phyloP scores from a whole-genome alignment of 108 stramenopile species.

The Mediolabrus comicus region DNA sequence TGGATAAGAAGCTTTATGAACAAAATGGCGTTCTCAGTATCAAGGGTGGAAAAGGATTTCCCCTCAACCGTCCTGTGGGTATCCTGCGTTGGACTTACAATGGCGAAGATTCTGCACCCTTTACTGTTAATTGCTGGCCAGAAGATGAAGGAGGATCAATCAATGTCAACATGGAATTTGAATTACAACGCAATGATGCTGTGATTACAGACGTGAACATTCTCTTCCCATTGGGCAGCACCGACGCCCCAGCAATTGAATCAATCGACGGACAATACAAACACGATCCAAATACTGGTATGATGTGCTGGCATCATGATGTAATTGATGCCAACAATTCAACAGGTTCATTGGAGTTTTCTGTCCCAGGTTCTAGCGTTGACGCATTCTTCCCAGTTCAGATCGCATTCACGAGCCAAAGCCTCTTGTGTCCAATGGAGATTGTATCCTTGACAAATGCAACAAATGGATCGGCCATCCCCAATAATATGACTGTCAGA shows the following conservation, averaged over 20 bases:
- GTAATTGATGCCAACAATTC: conserved; percentile 84
- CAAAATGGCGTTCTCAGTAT: conserved; percentile 80
- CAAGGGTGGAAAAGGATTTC: conserved; percentile 95
- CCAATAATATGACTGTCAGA: conserved; percentile 69
- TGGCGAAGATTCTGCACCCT: conserved; percentile 88
- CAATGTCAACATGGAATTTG: conserved; percentile 96
- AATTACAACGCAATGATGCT: conserved; percentile 72
- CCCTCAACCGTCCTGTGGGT: conserved; percentile 89
- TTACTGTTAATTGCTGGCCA: conserved; percentile 98
- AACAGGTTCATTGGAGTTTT: conserved; percentile 93
- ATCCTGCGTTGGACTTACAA: conserved; percentile 92
- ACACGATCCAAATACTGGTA: conserved; percentile 87
- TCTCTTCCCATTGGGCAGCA: conserved; percentile 90
- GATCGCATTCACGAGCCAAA: conserved; percentile 89
- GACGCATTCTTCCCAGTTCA: conserved; percentile 96
- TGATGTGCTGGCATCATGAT: conserved; percentile 96
- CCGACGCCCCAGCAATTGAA: conserved; percentile 81
- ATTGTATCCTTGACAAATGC: conserved; percentile 63
- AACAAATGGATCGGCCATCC: conserved; percentile 71
- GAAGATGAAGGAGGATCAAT: conserved; percentile 95
- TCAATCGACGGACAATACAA: conserved; percentile 91
- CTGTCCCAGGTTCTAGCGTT: conserved; percentile 72
- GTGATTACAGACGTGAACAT: conserved; percentile 94
- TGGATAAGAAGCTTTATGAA: conserved; percentile 93
- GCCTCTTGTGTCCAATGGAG: conserved; percentile 86